Percentiles rank a stretch among this genome's conserved stretches.
phyloP scores from a whole-genome alignment of 202 grass and related monocot species.

The Eragrostis tef region DNA sequence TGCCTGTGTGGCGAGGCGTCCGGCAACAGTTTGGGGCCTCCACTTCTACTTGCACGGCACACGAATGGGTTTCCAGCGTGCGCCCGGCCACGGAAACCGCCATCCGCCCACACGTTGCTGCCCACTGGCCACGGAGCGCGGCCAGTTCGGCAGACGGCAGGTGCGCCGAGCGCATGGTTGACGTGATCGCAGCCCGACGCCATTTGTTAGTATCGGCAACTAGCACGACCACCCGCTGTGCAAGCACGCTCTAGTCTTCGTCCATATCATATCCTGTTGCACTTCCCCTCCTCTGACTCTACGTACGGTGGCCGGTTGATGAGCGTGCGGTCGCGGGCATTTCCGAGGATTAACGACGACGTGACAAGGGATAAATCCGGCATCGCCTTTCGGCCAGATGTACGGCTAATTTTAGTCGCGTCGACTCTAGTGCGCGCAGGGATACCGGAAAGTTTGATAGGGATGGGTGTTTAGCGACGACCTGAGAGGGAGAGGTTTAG shows the following conservation, averaged over 20 bases:
- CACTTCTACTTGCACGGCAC: background rate
- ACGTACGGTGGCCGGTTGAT: background rate
- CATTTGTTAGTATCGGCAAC: slow-evolving; percentile 1
- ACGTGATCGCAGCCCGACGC: no score
- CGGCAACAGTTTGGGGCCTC: background rate
- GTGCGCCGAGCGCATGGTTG: no score
- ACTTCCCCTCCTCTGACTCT: background rate
- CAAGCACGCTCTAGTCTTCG: background rate
- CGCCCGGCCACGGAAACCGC: background rate
- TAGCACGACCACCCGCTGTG: background rate
- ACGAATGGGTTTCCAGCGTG: background rate
- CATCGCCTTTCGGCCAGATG: slow-evolving; percentile 31
- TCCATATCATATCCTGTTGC: background rate
- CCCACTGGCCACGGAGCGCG: no score
- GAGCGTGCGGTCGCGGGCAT: background rate
- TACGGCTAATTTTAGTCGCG: background rate
- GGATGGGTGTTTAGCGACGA: background rate
- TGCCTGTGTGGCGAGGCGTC: no score
- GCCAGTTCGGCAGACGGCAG: no score
- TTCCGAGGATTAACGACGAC: slow-evolving; percentile 8
- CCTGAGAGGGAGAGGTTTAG: background rate
- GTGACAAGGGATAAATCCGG: background rate
- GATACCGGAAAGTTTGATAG: background rate
- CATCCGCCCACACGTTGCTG: background rate
- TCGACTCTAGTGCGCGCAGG: background rate